A percentile compares a stretch with the other conserved stretches of the same genome.
These are phyloP conservation scores for Colletotrichum filicis DNA, from an alignment of 2,329 filamentous ascomycete species.

Conservation along the genomic window DNA sequence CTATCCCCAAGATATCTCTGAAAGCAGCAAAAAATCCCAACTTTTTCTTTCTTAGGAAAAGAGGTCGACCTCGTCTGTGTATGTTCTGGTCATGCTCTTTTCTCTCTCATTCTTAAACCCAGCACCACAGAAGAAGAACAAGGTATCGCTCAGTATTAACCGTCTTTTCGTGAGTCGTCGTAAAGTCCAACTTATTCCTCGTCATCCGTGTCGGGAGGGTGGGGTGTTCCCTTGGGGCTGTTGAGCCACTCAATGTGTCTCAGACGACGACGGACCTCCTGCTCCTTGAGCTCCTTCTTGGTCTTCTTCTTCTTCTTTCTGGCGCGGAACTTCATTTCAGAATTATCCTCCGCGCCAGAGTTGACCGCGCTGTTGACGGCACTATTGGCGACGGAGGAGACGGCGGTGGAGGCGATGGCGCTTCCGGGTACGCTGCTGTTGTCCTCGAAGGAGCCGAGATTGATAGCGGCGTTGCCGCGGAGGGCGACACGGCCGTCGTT, in stretches of 20 bases:
- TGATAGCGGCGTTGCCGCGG: constrained; percentile 80
- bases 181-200: constrained; percentile 58
- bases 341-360: constrained; percentile 84
- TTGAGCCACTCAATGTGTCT: constrained; percentile 89
- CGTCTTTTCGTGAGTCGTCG: constrained; percentile 16
- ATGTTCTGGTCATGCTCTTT: neutral
- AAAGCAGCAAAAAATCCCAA: constrained; percentile 12
- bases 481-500: constrained; percentile 87
- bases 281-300: constrained; percentile 94
- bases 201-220: constrained; percentile 81
- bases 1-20: constrained; percentile 6
- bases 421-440: constrained; percentile 64
- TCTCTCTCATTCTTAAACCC: constrained; percentile 13
- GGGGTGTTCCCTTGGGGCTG: constrained; percentile 84
- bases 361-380: constrained; percentile 75
- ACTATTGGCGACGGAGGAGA: constrained; percentile 64
- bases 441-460: constrained; percentile 89
- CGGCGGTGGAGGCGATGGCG: constrained; percentile 68
- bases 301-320: constrained; percentile 99
- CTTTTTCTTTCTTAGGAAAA: neutral
- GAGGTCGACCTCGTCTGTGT: neutral
- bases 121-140: constrained; percentile 10
- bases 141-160: constrained; percentile 23
- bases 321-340: constrained; percentile 85
- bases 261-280: constrained; percentile 85